Conservation (phyloP, 768 basidiomycete genomes). For the Daedaleopsis nitida region DNA sequence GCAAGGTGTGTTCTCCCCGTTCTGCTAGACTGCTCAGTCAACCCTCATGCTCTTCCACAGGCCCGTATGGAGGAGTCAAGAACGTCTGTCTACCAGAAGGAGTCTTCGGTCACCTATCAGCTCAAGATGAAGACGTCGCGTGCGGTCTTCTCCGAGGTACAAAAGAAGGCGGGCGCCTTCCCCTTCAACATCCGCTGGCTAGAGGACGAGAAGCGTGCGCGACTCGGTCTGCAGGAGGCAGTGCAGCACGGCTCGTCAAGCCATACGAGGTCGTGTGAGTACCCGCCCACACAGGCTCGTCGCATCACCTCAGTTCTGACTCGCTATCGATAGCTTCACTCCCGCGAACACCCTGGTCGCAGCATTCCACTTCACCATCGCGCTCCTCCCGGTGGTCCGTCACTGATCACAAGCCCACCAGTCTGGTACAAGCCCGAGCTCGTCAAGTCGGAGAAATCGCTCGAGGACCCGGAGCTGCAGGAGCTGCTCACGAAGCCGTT, state of each 20-base stretch:
- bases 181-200: slow-evolving; percentile 94
- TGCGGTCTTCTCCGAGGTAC: slow-evolving; percentile 94
- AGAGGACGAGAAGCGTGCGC: slow-evolving; percentile 94
- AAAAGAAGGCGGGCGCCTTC: slow-evolving; percentile 97
- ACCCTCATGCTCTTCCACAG: slow-evolving; percentile 41
- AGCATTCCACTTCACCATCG: slow-evolving; percentile 97
- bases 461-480: slow-evolving; percentile 88
- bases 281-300: neutral
- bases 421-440: slow-evolving; percentile 93
- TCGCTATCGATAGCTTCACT: slow-evolving; percentile 58
- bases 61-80: slow-evolving; percentile 87
- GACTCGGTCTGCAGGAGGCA: slow-evolving; percentile 95
- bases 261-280: slow-evolving; percentile 93
- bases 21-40: slow-evolving; percentile 2
- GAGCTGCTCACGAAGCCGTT: slow-evolving; percentile 74
- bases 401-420: slow-evolving; percentile 85
- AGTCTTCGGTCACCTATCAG: slow-evolving; percentile 85
- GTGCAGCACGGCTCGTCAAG: slow-evolving; percentile 93
- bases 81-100: slow-evolving; percentile 92
- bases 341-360: slow-evolving; percentile 85
- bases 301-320: neutral
- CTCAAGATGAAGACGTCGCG: slow-evolving; percentile 98
- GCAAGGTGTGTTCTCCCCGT: slow-evolving; percentile 62
- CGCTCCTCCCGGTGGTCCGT: slow-evolving; percentile 88
- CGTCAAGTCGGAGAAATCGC: slow-evolving; percentile 85